phyloP scores from a whole-genome alignment of 2,329 filamentous ascomycete genomes.

The Aspergillus flavus region DNA sequence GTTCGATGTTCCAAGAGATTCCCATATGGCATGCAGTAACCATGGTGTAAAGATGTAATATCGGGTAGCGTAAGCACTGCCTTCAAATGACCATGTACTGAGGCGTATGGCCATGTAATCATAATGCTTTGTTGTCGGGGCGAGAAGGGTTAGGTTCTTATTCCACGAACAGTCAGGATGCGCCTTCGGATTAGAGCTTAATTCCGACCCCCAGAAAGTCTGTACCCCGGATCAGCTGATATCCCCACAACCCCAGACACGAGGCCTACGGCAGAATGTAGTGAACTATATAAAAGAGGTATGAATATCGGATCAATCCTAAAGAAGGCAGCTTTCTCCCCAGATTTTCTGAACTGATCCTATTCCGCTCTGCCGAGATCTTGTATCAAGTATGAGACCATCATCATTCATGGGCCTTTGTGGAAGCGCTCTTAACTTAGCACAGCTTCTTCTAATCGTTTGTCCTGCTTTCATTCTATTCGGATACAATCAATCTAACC shows the following conservation, averaged over 20 bases:
- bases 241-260: background rate
- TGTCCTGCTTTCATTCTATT: conserved; percentile 50
- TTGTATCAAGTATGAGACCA: background rate
- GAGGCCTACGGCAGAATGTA: background rate
- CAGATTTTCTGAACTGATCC: background rate
- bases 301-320: background rate
- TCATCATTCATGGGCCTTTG: background rate
- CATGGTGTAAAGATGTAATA: too few relatives aligned
- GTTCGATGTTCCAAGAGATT: too few relatives aligned
- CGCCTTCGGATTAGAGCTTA: background rate
- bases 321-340: background rate
- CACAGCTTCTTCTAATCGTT: conserved; percentile 16
- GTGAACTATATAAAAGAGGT: background rate
- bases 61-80: too few relatives aligned
- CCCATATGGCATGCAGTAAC: too few relatives aligned
- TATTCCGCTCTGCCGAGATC: too few relatives aligned
- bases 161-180: background rate
- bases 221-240: background rate
- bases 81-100: too few relatives aligned
- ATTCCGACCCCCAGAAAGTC: background rate
- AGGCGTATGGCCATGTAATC: too few relatives aligned
- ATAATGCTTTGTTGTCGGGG: background rate
- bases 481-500: conserved; percentile 56
- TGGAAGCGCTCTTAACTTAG: conserved; percentile 7
- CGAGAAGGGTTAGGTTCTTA: background rate